These are phyloP conservation scores for Babesia bovis DNA, from an alignment of 169 alveolate genomes.

Conservation along the genomic window DNA sequence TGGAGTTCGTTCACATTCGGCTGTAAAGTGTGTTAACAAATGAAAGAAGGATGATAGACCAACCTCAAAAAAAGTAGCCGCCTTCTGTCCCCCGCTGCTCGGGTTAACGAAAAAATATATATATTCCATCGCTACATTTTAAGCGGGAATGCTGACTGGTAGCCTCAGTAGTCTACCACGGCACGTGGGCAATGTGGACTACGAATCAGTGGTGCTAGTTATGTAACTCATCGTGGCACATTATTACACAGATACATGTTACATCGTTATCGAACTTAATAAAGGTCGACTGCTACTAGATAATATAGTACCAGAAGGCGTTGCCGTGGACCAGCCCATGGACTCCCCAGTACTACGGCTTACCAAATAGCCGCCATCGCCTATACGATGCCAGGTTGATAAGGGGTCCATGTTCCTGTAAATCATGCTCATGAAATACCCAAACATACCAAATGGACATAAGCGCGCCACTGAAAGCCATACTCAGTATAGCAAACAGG, in stretches of 20 bases:
- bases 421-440: not conserved
- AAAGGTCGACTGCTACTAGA: conserved; percentile 36
- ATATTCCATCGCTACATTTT: conserved; percentile 54
- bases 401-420: conserved; percentile 31
- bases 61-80: conserved; percentile 76
- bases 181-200: not conserved
- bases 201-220: conserved; percentile 27
- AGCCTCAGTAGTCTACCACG: not conserved
- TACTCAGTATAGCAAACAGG: conserved; percentile 14
- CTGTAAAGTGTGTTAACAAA: not conserved
- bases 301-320: conserved; percentile 37
- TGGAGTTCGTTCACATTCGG: conserved; percentile 42
- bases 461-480: conserved; percentile 13
- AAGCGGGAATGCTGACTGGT: not conserved
- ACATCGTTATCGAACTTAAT: conserved; percentile 5
- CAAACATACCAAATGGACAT: conserved; percentile 29
- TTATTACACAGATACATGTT: not conserved
- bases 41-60: not conserved
- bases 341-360: conserved; percentile 28
- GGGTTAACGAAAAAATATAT: conserved; percentile 80
- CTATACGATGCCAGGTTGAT: not conserved
- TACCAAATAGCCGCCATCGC: conserved; percentile 5
- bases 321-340: conserved; percentile 48
- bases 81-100: conserved; percentile 84
- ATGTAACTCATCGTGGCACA: not conserved